These are phyloP conservation scores for Tetramitus jugosus DNA, from an alignment of 208 protist species.

Conservation along the genomic window DNA sequence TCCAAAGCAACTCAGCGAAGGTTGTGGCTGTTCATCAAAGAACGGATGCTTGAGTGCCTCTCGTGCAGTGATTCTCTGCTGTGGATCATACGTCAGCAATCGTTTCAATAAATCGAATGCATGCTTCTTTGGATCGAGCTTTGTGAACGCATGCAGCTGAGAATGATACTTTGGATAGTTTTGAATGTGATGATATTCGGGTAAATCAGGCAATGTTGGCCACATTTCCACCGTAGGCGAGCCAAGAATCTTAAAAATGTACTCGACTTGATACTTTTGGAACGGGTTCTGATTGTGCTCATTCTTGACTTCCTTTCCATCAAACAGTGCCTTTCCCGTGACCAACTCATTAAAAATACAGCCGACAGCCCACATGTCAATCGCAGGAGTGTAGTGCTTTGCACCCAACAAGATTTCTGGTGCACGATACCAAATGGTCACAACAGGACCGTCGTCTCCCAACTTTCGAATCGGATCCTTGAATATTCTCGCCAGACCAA, in stretches of 20 bases:
- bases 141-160: not conserved
- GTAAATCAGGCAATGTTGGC: conserved; percentile 5
- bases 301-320: conserved; percentile 9
- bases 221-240: conserved; percentile 17
- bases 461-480: conserved; percentile 8
- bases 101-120: not conserved
- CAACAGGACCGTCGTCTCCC: conserved; percentile 17
- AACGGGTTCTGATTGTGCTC: not conserved
- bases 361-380: not conserved
- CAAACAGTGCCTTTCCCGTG: not conserved
- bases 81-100: not conserved
- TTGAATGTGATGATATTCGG: not conserved
- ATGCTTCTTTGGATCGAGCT: not conserved
- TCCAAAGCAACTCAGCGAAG: not conserved
- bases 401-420: conserved; percentile 25
- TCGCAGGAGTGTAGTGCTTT: conserved; percentile 32
- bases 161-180: not conserved
- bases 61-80: not conserved
- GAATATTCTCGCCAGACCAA: conserved; percentile 12
- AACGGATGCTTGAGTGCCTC: not conserved
- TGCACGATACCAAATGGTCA: conserved; percentile 32
- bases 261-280: conserved; percentile 14
- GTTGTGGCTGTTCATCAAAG: not conserved
- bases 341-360: conserved; percentile 20
- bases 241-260: conserved; percentile 21